These are phyloP conservation scores for Debaryomyces sp. DNA, from an alignment of 1,139 yeast species.

Conservation along the genomic window DNA sequence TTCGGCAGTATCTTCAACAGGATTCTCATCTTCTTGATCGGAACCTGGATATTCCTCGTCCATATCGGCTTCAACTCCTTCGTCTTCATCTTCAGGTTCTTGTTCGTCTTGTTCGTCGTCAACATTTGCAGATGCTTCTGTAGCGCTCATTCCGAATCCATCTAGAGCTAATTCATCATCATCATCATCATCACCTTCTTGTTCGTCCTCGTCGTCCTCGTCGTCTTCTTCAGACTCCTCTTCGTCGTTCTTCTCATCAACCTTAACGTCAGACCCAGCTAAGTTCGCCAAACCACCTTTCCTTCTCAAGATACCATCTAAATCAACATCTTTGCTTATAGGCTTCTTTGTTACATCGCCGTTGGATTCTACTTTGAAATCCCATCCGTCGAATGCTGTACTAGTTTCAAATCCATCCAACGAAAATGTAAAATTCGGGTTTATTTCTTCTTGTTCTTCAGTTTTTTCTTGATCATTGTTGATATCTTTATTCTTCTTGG, in stretches of 20 bases:
- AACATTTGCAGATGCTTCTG: constrained; percentile 19
- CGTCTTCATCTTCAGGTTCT: constrained; percentile 26
- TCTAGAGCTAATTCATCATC: constrained; percentile 63
- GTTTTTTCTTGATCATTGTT: constrained; percentile 24
- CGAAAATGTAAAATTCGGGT: constrained; percentile 71
- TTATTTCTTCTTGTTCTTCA: constrained; percentile 54
- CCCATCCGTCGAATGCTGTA: constrained; percentile 76
- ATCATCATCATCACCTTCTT: constrained; percentile 54
- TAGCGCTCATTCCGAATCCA: constrained; percentile 67
- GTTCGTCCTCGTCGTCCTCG: constrained; percentile 36
- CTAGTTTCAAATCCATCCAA: constrained; percentile 58
- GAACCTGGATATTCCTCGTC: constrained; percentile 26
- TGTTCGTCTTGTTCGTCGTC: constrained; percentile 21
- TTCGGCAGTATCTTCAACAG: constrained; percentile 63
- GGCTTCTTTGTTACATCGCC: constrained; percentile 20
- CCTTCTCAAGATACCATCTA: constrained; percentile 81
- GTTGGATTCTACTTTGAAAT: constrained; percentile 59
- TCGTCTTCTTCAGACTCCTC: constrained; percentile 25
- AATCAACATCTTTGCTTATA: constrained; percentile 70
- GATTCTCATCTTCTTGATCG: constrained; percentile 33
- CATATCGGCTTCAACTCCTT: constrained; percentile 28
- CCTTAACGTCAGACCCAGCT: constrained; percentile 38
- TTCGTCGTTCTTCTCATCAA: constrained; percentile 29
- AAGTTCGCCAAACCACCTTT: constrained; percentile 71
- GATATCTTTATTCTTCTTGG: constrained; percentile 24